Evolutionary conservation across 305 asterid species (phyloP).

Genomic region (Fraxinus platypoda): DNA sequence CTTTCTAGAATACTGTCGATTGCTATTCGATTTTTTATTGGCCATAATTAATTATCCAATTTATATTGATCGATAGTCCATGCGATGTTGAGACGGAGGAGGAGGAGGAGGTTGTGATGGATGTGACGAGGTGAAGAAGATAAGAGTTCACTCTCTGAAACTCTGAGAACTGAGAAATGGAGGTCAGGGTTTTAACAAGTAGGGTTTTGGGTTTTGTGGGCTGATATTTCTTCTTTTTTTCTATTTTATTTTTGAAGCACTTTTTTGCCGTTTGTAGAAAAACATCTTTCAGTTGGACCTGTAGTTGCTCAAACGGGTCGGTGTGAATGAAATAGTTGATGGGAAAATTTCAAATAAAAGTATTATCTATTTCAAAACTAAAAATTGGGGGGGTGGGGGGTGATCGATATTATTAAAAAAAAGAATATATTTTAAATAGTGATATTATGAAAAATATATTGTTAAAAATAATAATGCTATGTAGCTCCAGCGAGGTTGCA

Average conservation of each 20-base stretch:
- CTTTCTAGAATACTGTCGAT: slow-evolving; percentile 12
- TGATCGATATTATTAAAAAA: no score
- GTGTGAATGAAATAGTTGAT: neutral
- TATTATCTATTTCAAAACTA: no score
- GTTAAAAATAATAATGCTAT: no score
- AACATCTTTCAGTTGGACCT: neutral
- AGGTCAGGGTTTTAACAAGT: slow-evolving; percentile 57
- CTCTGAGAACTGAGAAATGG: slow-evolving; percentile 31
- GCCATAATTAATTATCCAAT: slow-evolving; percentile 30
- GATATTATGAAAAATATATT: no score
- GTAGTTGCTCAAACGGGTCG: neutral
- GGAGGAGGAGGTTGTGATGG: neutral
- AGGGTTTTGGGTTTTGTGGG: slow-evolving; percentile 61
- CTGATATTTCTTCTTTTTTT: slow-evolving; percentile 26
- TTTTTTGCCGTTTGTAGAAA: neutral
- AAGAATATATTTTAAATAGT: no score
- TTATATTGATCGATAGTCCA: slow-evolving; percentile 27
- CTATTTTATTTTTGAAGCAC: neutral
- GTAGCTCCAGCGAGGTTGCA: no score
- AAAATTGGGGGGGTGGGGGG: no score
- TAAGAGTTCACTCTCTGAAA: slow-evolving; percentile 9
- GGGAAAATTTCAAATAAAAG: no score
- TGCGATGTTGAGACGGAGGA: neutral
- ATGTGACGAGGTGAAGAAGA: neutral
- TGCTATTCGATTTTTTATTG: slow-evolving; percentile 25